Conservation (phyloP, 2,329 filamentous ascomycete species). For the Podosphaera aphanis region DNA sequence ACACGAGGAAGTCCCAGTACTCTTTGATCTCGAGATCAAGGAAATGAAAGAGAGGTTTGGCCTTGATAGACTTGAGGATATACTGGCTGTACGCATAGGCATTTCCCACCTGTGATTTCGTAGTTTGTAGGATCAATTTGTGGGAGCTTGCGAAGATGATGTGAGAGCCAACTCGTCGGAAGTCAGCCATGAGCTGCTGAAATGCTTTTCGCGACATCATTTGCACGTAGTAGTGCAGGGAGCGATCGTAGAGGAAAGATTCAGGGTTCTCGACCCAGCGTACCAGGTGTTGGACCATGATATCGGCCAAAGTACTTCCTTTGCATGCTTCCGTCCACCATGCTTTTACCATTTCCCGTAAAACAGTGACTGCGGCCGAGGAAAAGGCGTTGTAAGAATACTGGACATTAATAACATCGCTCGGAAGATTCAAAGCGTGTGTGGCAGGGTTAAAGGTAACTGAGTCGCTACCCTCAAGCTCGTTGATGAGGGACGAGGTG, state of each 20-base stretch:
- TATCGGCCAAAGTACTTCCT: conserved; percentile 82
- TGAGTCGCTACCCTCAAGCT: conserved; percentile 73
- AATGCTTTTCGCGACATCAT: conserved; percentile 97
- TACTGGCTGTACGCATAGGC: conserved; percentile 95
- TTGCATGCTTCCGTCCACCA: conserved; percentile 94
- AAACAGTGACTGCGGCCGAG: conserved; percentile 68
- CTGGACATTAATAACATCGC: conserved; percentile 43
- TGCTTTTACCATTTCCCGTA: conserved; percentile 93
- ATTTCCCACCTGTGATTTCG: conserved; percentile 88
- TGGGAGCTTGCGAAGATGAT: conserved; percentile 88
- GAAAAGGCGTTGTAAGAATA: conserved; percentile 80
- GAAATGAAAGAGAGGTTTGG: conserved; percentile 88
- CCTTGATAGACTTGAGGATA: conserved; percentile 90
- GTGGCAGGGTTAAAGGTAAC: conserved; percentile 63
- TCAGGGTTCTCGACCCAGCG: conserved; percentile 89
- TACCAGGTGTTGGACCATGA: conserved; percentile 91
- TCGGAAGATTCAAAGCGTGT: conserved; percentile 31
- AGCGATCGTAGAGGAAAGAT: conserved; percentile 85
- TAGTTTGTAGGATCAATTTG: conserved; percentile 76
- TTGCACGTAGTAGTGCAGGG: conserved; percentile 89
- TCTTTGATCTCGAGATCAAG: conserved; percentile 93
- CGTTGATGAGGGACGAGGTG: conserved; percentile 88
- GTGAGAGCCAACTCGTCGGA: conserved; percentile 80
- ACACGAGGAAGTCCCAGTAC: conserved; percentile 97
- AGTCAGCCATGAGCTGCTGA: conserved; percentile 90